These are phyloP conservation scores for Penicillium arizonense DNA, from an alignment of 495 filamentous ascomycete species.

Conservation along the genomic window DNA sequence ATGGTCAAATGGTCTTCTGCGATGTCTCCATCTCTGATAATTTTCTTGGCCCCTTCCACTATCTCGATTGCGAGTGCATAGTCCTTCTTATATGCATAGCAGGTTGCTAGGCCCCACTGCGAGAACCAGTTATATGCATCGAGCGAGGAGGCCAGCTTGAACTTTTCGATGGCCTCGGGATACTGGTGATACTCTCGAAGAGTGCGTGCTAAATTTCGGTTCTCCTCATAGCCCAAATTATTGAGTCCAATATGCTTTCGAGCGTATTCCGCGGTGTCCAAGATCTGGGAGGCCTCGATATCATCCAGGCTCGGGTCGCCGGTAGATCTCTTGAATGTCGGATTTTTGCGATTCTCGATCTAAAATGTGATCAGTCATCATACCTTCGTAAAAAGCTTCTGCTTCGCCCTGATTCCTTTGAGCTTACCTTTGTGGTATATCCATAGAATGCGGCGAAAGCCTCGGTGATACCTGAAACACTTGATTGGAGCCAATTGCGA, in stretches of 20 bases:
- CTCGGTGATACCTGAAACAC: neutral
- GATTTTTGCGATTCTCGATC: slow-evolving; percentile 11
- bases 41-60: neutral
- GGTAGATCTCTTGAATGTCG: neutral
- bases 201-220: slow-evolving; percentile 12
- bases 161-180: slow-evolving; percentile 13
- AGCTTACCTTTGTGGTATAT: slow-evolving; percentile 17
- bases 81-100: slow-evolving; percentile 2
- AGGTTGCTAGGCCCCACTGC: slow-evolving; percentile 10
- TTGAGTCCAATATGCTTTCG: slow-evolving; percentile 6
- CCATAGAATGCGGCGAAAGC: slow-evolving; percentile 7
- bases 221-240: slow-evolving; percentile 13
- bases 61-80: slow-evolving; percentile 11
- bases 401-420: neutral
- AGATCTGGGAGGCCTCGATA: neutral
- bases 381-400: too few species aligned
- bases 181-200: slow-evolving; percentile 1
- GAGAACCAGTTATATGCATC: slow-evolving; percentile 13
- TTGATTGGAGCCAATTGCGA: slow-evolving; percentile 12
- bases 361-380: neutral
- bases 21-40: neutral
- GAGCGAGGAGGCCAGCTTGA: slow-evolving; percentile 12
- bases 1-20: neutral
- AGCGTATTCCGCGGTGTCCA: slow-evolving; percentile 10
- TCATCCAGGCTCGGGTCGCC: neutral